Evolutionary conservation across 2,329 filamentous ascomycete genomes (phyloP).

Genomic region (Stagonosporopsis rhizophila): DNA sequence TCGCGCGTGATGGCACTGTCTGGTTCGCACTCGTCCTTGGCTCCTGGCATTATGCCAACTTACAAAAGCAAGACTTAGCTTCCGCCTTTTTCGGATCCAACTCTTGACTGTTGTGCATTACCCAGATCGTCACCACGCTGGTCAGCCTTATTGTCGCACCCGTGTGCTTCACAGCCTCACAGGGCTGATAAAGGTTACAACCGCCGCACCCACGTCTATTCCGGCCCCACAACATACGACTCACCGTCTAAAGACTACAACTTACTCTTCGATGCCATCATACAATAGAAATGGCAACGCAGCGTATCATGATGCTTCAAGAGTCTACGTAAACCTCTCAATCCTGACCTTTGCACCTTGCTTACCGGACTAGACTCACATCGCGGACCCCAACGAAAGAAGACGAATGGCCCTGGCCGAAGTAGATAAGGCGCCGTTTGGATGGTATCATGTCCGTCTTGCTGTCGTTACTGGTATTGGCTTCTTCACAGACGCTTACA

Average conservation of each 20-base stretch:
- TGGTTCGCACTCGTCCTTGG: background rate
- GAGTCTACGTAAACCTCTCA: constrained; percentile 34
- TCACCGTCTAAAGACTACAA: constrained; percentile 3
- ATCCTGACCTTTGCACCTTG: background rate
- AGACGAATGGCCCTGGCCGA: constrained; percentile 47
- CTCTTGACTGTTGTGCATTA: background rate
- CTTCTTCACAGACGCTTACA: constrained; percentile 87
- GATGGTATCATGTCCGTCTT: constrained; percentile 76
- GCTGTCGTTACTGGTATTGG: constrained; percentile 81
- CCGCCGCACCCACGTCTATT: background rate
- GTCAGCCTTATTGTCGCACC: constrained; percentile 2
- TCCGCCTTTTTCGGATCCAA: background rate
- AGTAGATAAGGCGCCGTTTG: constrained; percentile 47
- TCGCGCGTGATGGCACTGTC: constrained; percentile 18
- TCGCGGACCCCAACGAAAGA: constrained; percentile 45
- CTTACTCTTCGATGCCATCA: constrained; percentile 29
- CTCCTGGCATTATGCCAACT: background rate
- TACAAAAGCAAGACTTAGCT: background rate
- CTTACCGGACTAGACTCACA: constrained; percentile 31
- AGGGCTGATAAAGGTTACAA: constrained; percentile 7
- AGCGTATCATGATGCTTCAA: constrained; percentile 42
- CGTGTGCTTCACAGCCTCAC: constrained; percentile 4
- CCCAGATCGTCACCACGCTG: background rate
- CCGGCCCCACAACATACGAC: background rate
- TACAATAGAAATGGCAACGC: constrained; percentile 41